A percentile compares a stretch with the other conserved stretches of the same genome.
Conservation (phyloP, 208 protist species). For the Perkinsela sp. region DNA sequence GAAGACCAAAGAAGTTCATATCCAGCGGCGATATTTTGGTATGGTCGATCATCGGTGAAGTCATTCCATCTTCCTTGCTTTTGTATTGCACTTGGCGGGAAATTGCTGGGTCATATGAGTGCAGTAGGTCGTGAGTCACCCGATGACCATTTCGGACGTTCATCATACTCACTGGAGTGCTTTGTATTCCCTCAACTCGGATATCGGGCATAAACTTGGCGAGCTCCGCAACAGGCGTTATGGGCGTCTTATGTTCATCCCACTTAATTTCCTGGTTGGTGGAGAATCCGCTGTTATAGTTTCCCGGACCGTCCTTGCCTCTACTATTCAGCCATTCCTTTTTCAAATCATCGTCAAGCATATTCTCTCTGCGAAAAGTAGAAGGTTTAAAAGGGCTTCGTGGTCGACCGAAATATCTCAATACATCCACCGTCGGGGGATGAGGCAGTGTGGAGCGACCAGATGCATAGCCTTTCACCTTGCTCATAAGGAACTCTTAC, state of each 20-base stretch:
- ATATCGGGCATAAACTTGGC: slow-evolving; percentile 68
- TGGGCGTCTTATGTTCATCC: slow-evolving; percentile 31
- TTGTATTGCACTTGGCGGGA: slow-evolving; percentile 19
- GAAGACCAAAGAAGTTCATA: slow-evolving; percentile 45
- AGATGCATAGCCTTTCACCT: background rate
- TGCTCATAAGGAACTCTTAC: background rate
- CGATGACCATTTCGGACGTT: slow-evolving; percentile 48
- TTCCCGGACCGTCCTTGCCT: slow-evolving; percentile 31
- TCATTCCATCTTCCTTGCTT: background rate
- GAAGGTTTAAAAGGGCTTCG: slow-evolving; percentile 57
- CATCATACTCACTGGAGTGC: slow-evolving; percentile 59
- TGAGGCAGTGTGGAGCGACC: background rate
- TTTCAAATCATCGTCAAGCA: slow-evolving; percentile 26
- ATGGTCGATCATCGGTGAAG: slow-evolving; percentile 37
- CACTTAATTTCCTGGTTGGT: slow-evolving; percentile 37
- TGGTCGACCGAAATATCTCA: slow-evolving; percentile 46
- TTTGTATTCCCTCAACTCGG: slow-evolving; percentile 25
- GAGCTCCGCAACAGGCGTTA: slow-evolving; percentile 60
- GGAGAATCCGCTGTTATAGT: slow-evolving; percentile 63
- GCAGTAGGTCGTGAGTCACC: slow-evolving; percentile 58
- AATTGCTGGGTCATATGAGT: slow-evolving; percentile 58
- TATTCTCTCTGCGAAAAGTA: slow-evolving; percentile 44
- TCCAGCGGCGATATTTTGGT: slow-evolving; percentile 47
- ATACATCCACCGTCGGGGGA: slow-evolving; percentile 8
- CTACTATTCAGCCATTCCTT: slow-evolving; percentile 31